Evolutionary conservation across 1,284 basidiomycete genomes (phyloP).

Genomic region (Trichosporon asahii): DNA sequence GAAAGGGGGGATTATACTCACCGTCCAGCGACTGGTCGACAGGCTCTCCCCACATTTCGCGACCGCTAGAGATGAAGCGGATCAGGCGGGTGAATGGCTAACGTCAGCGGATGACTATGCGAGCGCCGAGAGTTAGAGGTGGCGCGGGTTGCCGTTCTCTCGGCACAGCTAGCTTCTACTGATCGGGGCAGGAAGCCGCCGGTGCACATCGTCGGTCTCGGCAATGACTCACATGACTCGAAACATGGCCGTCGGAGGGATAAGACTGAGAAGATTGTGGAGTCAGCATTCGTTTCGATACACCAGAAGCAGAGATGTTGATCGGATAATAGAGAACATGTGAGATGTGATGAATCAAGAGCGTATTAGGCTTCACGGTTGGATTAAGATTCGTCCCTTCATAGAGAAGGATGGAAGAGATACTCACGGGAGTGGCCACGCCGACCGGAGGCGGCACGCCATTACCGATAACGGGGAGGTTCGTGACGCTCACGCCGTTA

Average conservation of each 20-base stretch:
- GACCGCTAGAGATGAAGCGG: slow-evolving; percentile 32
- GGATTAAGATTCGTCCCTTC: neutral
- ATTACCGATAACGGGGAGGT: neutral
- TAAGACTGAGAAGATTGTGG: neutral
- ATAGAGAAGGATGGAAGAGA: neutral
- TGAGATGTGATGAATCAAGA: slow-evolving; percentile 6
- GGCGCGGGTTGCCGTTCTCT: neutral
- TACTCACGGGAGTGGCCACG: neutral
- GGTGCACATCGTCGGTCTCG: neutral
- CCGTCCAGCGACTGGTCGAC: slow-evolving; percentile 36
- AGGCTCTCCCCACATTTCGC: slow-evolving; percentile 33
- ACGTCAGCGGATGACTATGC: neutral
- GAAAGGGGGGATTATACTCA: slow-evolving; percentile 13
- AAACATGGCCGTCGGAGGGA: neutral
- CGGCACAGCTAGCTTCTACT: neutral
- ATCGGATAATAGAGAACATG: slow-evolving; percentile 11
- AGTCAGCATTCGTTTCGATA: neutral
- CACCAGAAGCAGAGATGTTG: neutral
- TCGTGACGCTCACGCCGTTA: neutral
- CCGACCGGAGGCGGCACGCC: neutral
- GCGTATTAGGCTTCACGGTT: slow-evolving; percentile 7
- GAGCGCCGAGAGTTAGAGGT: too few relatives aligned
- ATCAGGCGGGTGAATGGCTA: slow-evolving; percentile 34
- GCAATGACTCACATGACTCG: neutral
- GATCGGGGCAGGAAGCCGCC: neutral